A percentile compares a stretch with the other conserved stretches of the same genome.
phyloP scores from a whole-genome alignment of 257 asterid species.

The Salvia rosmarinus region DNA sequence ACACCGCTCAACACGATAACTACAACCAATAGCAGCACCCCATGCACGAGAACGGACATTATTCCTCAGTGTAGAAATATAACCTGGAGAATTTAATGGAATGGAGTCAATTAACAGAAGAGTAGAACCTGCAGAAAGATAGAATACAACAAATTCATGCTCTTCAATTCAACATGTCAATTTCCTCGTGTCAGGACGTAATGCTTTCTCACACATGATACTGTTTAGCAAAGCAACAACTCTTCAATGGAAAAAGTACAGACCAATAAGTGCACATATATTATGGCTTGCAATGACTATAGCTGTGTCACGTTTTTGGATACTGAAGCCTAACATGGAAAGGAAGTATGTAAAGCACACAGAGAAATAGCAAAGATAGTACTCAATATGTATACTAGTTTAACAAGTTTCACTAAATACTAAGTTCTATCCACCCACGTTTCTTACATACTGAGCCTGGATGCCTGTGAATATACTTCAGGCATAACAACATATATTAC shows the following conservation, averaged over 20 bases:
- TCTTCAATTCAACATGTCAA: conserved; percentile 22
- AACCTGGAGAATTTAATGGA: conserved; percentile 55
- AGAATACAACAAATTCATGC: conserved; percentile 7
- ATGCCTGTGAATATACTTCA: neutral
- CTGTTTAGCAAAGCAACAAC: conserved; percentile 20
- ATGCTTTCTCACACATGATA: conserved; percentile 28
- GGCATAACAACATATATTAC: neutral
- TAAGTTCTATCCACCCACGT: neutral
- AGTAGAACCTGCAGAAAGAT: conserved; percentile 16
- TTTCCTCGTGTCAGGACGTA: conserved; percentile 18
- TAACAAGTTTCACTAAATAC: conserved; percentile 9
- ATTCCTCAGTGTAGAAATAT: conserved; percentile 87
- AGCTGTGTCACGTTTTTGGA: conserved; percentile 9
- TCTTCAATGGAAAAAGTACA: conserved; percentile 9
- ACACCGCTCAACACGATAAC: conserved; percentile 90
- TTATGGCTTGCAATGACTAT: conserved; percentile 8
- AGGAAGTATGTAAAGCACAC: neutral
- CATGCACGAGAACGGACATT: conserved; percentile 97
- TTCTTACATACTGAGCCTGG: neutral
- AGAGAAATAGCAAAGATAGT: neutral
- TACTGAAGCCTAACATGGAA: conserved; percentile 8
- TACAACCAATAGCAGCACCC: conserved; percentile 96
- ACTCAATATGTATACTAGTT: conserved; percentile 4
- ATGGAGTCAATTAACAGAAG: conserved; percentile 28
- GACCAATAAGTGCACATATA: conserved; percentile 24